Conservation (phyloP, 768 basidiomycete genomes). For the Coprinopsis sp. region DNA sequence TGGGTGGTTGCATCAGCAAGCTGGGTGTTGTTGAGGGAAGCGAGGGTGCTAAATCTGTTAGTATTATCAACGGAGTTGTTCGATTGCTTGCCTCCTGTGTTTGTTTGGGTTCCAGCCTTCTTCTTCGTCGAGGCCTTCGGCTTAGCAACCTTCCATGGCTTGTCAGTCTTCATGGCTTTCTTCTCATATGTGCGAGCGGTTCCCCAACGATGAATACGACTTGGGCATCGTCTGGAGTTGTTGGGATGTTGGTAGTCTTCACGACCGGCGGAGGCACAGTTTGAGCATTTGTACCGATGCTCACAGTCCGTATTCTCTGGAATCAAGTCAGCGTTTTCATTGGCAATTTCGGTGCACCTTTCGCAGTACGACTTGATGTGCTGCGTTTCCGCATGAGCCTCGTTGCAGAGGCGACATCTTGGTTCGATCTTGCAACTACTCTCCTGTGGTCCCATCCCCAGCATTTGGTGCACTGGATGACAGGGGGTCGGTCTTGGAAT, state of each 20-base stretch:
- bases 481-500: conserved; percentile 13
- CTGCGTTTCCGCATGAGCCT: no score
- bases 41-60: background rate
- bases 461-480: conserved; percentile 15
- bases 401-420: no score
- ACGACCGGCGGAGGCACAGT: conserved; percentile 1
- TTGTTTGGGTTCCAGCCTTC: no score
- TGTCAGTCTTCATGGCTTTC: conserved; percentile 5
- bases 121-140: background rate
- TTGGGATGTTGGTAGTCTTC: conserved; percentile 7
- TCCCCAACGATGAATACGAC: conserved; percentile 9
- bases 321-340: no score
- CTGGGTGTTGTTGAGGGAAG: conserved; percentile 3
- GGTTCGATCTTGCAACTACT: no score
- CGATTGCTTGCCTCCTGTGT: no score
- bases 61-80: background rate
- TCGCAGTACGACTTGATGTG: no score
- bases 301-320: no score
- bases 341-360: no score
- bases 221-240: conserved; percentile 9
- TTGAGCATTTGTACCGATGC: conserved; percentile 1
- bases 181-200: conserved; percentile 10
- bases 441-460: conserved; percentile 13
- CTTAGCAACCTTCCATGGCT: conserved; percentile 10
- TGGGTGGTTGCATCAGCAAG: background rate